Percentiles rank a stretch among this genome's conserved stretches.
Conservation (phyloP, 2,329 filamentous ascomycete genomes). For the Penicillium fuscoglaucum region DNA sequence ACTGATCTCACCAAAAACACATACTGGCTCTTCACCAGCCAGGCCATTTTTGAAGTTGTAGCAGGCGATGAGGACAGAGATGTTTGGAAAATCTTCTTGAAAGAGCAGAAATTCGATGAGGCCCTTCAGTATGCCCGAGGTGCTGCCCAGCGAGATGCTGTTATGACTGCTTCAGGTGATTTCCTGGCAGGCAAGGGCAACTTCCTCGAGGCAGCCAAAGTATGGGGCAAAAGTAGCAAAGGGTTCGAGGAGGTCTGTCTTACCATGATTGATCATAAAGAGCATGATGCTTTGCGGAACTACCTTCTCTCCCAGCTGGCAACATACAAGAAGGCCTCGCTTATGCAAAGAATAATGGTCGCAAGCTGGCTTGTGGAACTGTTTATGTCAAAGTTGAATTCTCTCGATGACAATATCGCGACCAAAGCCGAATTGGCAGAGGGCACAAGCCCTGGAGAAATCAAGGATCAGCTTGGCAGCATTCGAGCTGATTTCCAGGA, state of each 20-base stretch:
- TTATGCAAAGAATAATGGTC: slow-evolving; percentile 95
- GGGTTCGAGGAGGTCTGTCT: slow-evolving; percentile 95
- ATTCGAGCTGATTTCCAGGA: slow-evolving; percentile 81
- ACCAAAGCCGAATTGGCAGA: slow-evolving; percentile 81
- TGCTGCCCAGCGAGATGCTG: slow-evolving; percentile 78
- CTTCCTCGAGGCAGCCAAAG: slow-evolving; percentile 79
- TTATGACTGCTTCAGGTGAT: slow-evolving; percentile 89
- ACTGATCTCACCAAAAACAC: slow-evolving; percentile 94
- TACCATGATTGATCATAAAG: slow-evolving; percentile 82
- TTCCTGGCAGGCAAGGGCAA: slow-evolving; percentile 78
- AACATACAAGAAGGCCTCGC: slow-evolving; percentile 74
- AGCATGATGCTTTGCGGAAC: slow-evolving; percentile 85
- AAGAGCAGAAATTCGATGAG: slow-evolving; percentile 81
- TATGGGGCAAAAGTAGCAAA: slow-evolving; percentile 95
- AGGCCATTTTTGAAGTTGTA: slow-evolving; percentile 92
- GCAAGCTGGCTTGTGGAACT: slow-evolving; percentile 93
- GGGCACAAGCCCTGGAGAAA: slow-evolving; percentile 66
- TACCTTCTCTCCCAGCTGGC: slow-evolving; percentile 84
- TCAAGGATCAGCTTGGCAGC: slow-evolving; percentile 65
- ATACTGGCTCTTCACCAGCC: slow-evolving; percentile 90
- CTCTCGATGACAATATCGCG: slow-evolving; percentile 88
- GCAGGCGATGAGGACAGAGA: slow-evolving; percentile 87
- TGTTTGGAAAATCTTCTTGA: slow-evolving; percentile 91
- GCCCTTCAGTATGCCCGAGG: slow-evolving; percentile 84
- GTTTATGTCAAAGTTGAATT: slow-evolving; percentile 96